Conservation (phyloP, 2,329 filamentous ascomycete species). For the Penicillium digitatum region DNA sequence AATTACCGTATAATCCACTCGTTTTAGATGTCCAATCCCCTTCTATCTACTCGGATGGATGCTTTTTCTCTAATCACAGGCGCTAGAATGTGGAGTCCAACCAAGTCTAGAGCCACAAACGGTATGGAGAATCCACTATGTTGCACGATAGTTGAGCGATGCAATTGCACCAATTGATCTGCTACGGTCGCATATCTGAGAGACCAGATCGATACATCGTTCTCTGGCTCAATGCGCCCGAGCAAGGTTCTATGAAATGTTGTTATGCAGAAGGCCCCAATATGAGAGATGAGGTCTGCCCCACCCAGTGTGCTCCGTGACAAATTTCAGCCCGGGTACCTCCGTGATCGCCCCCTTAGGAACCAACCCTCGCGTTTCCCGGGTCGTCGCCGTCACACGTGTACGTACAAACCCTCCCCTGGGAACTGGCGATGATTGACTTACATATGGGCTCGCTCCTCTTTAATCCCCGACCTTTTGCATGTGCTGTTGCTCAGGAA, state of each 20-base stretch:
- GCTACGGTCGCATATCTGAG: background rate
- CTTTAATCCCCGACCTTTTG: background rate
- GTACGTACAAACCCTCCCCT: background rate
- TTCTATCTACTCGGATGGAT: background rate
- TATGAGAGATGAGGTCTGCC: background rate
- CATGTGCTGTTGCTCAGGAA: background rate
- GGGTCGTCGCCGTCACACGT: background rate
- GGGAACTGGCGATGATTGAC: constrained; percentile 18
- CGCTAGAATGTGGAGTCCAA: background rate
- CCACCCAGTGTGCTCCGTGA: background rate
- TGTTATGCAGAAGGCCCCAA: background rate
- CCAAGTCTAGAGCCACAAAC: background rate
- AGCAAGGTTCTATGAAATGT: background rate
- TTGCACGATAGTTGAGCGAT: background rate
- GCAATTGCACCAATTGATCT: background rate
- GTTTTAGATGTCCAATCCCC: background rate
- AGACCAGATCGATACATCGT: constrained; percentile 11
- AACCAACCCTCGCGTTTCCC: background rate
- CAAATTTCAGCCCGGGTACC: background rate
- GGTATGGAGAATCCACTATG: constrained; percentile 13
- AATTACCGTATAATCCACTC: background rate
- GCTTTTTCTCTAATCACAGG: constrained; percentile 4
- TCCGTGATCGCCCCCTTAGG: no score
- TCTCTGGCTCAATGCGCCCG: constrained; percentile 12
- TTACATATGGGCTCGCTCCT: background rate